These are phyloP conservation scores for Lactarius quietus DNA, from an alignment of 768 basidiomycete genomes.

Conservation along the genomic window DNA sequence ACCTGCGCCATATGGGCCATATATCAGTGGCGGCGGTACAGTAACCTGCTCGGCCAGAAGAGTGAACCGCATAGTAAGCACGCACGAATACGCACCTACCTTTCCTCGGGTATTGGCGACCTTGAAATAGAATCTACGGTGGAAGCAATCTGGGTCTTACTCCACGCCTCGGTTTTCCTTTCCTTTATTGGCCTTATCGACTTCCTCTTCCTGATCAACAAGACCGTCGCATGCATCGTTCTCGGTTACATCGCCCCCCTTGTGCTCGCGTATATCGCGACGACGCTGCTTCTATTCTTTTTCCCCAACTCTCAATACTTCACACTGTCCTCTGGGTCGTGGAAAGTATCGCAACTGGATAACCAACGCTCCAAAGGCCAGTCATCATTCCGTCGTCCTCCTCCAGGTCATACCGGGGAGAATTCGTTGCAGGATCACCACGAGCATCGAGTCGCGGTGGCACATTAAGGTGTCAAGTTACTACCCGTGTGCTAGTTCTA, in stretches of 20 bases:
- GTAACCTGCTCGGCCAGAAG: background rate
- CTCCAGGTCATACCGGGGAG: background rate
- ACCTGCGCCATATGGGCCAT: background rate
- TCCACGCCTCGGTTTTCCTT: background rate
- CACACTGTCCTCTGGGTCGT: background rate
- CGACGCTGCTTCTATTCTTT: background rate
- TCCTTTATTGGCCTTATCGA: constrained; percentile 8
- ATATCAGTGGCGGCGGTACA: background rate
- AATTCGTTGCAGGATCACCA: background rate
- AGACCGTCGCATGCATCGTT: background rate
- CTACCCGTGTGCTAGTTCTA: background rate
- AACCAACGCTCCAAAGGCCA: background rate
- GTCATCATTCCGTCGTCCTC: background rate
- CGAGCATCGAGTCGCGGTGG: background rate
- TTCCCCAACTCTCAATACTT: background rate
- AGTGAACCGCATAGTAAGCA: background rate
- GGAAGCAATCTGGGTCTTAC: background rate
- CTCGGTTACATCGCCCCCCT: background rate
- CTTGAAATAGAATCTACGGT: background rate
- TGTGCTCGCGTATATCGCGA: background rate
- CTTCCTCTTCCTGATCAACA: constrained; percentile 6
- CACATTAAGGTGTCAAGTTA: background rate
- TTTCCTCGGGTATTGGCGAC: background rate
- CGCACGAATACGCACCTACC: background rate
- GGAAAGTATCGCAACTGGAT: background rate